Evolutionary conservation across 352 stramenopile genomes (phyloP), one percentile per base, ranked within the genome.

Genomic region (Globisporangium middletonii): DNA sequence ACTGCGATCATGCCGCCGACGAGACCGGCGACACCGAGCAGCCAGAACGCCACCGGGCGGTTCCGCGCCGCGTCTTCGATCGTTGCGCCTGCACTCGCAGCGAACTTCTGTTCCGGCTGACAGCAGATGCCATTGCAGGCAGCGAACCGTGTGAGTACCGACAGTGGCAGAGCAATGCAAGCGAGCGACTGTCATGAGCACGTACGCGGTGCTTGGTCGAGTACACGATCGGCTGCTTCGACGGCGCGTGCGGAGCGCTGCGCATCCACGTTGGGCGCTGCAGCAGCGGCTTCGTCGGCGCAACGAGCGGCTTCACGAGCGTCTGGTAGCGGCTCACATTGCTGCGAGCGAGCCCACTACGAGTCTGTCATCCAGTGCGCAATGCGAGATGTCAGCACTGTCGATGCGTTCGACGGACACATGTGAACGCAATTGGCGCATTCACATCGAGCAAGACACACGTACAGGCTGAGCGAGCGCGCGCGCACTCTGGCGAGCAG

Each of bases 1-100:
- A 99, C 84, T 11, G 96, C 95, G 46, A 99, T 97, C 95, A 99
- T 99, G 27, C 89, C 89, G 19, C 96, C 89, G 0, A 99, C 97
- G 35, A 98, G 70, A 2, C 77, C 89, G 6, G 90, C 95, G n/a
- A 91, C 97, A 38, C 89, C 89, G 27, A 99, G 87, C 33, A 99
- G 86, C 97, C 97, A 99, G 68, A 92, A 97, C 13, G 80, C 95
- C 2, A 98, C 60, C 11, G 88, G 77, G 11, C 86, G 92, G 72
- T 94, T 94, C 3, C 79, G 80, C 7, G 77, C 69, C 42, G 88
- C 83, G 51, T 94, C 92, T 60, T 93, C 83, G 43, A 94, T 83
- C 41, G 82, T 88, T 1, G 82, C 77, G 12, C 69, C 72, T 12
- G 75, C 63, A 0, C 75, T 67, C 0, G 60, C 65, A 8, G 79